Percentiles rank a stretch among this genome's conserved stretches.
Conservation (phyloP, 495 filamentous ascomycete species). For the Aspergillus panamensis region DNA sequence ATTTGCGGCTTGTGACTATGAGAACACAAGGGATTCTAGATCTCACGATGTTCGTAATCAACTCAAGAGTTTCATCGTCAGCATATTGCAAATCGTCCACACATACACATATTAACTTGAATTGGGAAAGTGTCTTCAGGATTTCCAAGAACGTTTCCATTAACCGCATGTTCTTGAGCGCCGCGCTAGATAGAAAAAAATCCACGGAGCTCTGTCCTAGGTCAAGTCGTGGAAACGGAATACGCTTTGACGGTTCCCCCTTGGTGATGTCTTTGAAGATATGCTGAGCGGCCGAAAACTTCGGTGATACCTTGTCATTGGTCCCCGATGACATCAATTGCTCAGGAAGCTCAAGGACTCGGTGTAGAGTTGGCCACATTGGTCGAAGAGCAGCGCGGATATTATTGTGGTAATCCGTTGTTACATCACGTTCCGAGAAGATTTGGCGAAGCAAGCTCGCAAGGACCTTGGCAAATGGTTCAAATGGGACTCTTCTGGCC, state of each 20-base stretch:
- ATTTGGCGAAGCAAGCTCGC: slow-evolving; percentile 85
- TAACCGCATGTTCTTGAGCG: slow-evolving; percentile 71
- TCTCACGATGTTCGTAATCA: slow-evolving; percentile 69
- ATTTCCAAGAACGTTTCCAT: slow-evolving; percentile 83
- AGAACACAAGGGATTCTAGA: slow-evolving; percentile 74
- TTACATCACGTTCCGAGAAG: slow-evolving; percentile 83
- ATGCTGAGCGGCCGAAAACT: slow-evolving; percentile 28
- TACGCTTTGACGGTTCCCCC: slow-evolving; percentile 34
- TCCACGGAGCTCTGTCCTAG: slow-evolving; percentile 59
- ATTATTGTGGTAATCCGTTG: slow-evolving; percentile 74
- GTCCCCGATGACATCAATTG: slow-evolving; percentile 55
- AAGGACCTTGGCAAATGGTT: slow-evolving; percentile 73
- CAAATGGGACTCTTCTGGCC: slow-evolving; percentile 76
- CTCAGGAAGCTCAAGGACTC: slow-evolving; percentile 74
- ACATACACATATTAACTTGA: slow-evolving; percentile 77
- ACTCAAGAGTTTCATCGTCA: slow-evolving; percentile 77
- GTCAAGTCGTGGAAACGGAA: slow-evolving; percentile 33
- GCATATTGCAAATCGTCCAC: slow-evolving; percentile 86
- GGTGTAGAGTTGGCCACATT: slow-evolving; percentile 74
- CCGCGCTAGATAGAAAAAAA: slow-evolving; percentile 64
- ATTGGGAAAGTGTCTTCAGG: slow-evolving; percentile 69
- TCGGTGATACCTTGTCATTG: slow-evolving; percentile 39
- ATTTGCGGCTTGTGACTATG: slow-evolving; percentile 53
- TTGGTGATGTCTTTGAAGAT: slow-evolving; percentile 30
- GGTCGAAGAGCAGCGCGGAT: slow-evolving; percentile 69